Evolutionary conservation across 176 grass and related monocot genomes (phyloP), one percentile per base, ranked within the genome.

Genomic region (Cocos nucifera): DNA sequence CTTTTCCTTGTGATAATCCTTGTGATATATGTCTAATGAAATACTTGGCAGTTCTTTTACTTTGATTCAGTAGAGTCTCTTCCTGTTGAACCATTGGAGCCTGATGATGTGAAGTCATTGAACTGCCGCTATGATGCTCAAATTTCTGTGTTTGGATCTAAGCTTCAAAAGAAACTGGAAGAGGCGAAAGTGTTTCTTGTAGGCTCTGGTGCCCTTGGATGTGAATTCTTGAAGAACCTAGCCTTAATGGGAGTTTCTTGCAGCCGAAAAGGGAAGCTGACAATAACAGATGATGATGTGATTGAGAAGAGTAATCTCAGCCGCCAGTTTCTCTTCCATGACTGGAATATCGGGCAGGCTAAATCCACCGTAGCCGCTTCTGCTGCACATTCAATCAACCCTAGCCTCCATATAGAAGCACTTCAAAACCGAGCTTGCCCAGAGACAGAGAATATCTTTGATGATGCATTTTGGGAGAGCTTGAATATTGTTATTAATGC

Each of bases 161-260:
- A 86, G 73, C 79, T 90, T 66, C 87, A 86, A 64, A 86, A 90
- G 56, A 90, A 90, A 60, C 57, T 90, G 53, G 66, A 78, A 66
- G 87, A 86, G 58, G 76, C 79, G 19, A 86, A 80, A 71, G 64
- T 86, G 57, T 91, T 91, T 82, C 55, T 91, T 57, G 83, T 91
- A 22, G 87, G 87, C 29, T 79, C 83, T 70, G 83, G 87, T 63
- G 87, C 87, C 80, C 75, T 91, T 71, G 87, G 87, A 57, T 86
- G 87, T 61, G 87, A 91, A 71, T 91, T 91, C 79, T 79, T 91
- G 65, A 91, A 91, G 64, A 91, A 91, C 59, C 69, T 91, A 61
- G 72, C 87, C 61, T 79, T 90, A 71, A 89, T 89, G 86, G 86
- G 86, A 57, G 78, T 89, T 58, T 89, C 81, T 75, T 89, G 86